Base-by-base conservation (phyloP, 768 basidiomycete genomes). In the Russula sp. region DNA sequence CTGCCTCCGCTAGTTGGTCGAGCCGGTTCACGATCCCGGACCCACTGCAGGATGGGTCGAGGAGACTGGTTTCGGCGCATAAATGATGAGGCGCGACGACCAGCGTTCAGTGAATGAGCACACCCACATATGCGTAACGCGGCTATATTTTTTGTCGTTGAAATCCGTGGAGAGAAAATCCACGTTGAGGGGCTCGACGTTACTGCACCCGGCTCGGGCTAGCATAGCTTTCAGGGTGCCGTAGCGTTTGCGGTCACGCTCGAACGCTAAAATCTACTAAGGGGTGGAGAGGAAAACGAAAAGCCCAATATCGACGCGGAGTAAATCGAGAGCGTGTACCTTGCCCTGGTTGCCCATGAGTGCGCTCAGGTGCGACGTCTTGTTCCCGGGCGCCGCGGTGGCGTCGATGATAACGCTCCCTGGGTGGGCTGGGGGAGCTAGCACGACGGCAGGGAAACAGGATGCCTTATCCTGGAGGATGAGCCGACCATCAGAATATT, bases 401-500 rank as follows among this genome's bases (percentile, higher is more conserved):
- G 93, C 94, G 73, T 98, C 96, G 45, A 98, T 89, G 35, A 94
- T 90, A 52, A 81, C 77, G 58, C 76, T 74, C 47, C 78, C 72
- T 22, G 83, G 78, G 20, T 70, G 73, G 2, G 78, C 75, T 11
- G 87, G 88, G 48, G 91, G 89, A 22, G 85, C 81, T n/a, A 99
- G 84, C 6, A 98, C 82, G 62, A 85, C 77, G 0, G 96, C 93
- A 18, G 97, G 93, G 73, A 99, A 94, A 75, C 97, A 99, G 60
- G 94, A 96, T 20, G 97, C 96, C 72, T 98, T 98, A 74, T 99
- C 97, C 74, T 99, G 97, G 6, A 98, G 77, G 64, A 99, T 95
- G 39, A 98, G 76, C 62, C 86, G 90, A 32, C 94, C 94, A 37
- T 82, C 76, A 66, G 78, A 78, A 75, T 94, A 97, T 22, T 85